Conservation (phyloP, 2,329 filamentous ascomycete species). For the Phoma sp. region DNA sequence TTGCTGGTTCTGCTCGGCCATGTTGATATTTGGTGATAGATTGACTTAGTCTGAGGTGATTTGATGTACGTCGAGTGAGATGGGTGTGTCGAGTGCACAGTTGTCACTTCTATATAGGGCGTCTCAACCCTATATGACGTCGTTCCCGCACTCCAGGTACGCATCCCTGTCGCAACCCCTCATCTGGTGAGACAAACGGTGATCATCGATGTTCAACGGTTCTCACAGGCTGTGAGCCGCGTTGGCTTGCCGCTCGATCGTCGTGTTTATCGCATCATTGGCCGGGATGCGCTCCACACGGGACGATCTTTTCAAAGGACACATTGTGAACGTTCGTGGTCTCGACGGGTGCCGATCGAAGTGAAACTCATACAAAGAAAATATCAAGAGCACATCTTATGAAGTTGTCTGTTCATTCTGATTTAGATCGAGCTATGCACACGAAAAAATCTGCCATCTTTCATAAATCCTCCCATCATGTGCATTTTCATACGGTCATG, state of each 20-base stretch:
- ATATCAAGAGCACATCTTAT: neutral
- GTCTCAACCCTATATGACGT: conserved; percentile 4
- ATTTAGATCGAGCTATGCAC: conserved; percentile 44
- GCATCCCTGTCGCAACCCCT: conserved; percentile 15
- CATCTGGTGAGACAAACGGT: conserved; percentile 2
- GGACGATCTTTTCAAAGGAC: neutral
- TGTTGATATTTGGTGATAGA: conserved; percentile 14
- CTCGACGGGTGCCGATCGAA: neutral
- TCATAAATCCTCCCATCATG: conserved; percentile 32
- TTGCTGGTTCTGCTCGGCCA: conserved; percentile 37
- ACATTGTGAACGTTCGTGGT: neutral
- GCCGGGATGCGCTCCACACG: conserved; percentile 13
- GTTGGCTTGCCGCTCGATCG: conserved; percentile 8
- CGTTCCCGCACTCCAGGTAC: conserved; percentile 3
- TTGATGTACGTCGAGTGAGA: neutral
- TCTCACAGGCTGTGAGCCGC: conserved; percentile 5
- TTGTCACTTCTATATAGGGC: neutral
- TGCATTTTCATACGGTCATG: conserved; percentile 28
- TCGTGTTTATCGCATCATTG: conserved; percentile 23
- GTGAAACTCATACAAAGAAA: neutral
- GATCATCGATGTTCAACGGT: conserved; percentile 9
- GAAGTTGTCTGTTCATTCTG: conserved; percentile 34
- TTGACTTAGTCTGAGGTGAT: neutral
- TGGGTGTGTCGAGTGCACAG: neutral
- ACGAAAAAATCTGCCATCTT: conserved; percentile 29